A percentile compares a stretch with the other conserved stretches of the same genome.
These are phyloP conservation scores for Cryptococcus sp. DNA, from an alignment of 1,284 basidiomycete genomes.

Conservation along the genomic window DNA sequence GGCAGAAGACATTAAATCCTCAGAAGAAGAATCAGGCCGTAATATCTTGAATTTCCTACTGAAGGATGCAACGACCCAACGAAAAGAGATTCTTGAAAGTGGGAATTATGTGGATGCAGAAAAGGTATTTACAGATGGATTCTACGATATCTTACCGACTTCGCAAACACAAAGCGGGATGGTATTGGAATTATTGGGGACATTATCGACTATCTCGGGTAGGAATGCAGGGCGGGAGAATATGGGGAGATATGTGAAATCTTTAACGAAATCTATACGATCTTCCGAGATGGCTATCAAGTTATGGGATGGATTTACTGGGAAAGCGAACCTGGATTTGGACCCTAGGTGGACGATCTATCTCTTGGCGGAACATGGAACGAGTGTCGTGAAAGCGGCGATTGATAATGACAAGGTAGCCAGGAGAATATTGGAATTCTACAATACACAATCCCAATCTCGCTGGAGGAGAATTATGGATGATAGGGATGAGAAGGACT, in stretches of 20 bases:
- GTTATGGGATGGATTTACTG: conserved; percentile 9
- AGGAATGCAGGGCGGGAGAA: conserved; percentile 7
- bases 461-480: not conserved
- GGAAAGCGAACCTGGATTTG: conserved; percentile 1
- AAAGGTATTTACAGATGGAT: conserved; percentile 17
- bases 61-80: conserved; percentile 4
- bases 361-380: conserved; percentile 15
- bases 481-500: not conserved
- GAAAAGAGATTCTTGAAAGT: conserved; percentile 13
- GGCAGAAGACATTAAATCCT: conserved; percentile 24
- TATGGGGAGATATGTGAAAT: conserved; percentile 5
- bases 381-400: conserved; percentile 6
- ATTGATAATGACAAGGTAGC: conserved; percentile 6
- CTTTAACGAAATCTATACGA: conserved; percentile 8
- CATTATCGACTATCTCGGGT: conserved; percentile 20
- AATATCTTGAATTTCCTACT: conserved; percentile 27
- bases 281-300: not conserved
- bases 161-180: conserved; percentile 4
- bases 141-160: conserved; percentile 8
- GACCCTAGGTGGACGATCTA: conserved; percentile 11
- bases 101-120: conserved; percentile 16
- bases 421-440: conserved; percentile 7
- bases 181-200: conserved; percentile 14
- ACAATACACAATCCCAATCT: not conserved
- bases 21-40: conserved; percentile 24